Base-by-base conservation (phyloP, 1,139 yeast species). In the Saccharomyces hybrid region DNA sequence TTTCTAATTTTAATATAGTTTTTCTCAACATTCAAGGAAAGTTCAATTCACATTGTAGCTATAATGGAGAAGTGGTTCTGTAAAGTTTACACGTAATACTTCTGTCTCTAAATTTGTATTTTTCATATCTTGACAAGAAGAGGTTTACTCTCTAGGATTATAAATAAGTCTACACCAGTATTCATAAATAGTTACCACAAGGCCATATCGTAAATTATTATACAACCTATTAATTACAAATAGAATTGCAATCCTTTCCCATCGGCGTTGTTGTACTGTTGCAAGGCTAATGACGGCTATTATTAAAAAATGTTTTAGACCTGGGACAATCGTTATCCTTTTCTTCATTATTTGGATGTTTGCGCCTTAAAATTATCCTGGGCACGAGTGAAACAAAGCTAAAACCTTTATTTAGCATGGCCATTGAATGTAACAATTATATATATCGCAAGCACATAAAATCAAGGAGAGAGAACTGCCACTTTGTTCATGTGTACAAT, bases 1-100 rank as follows among this genome's bases (percentile, higher is more conserved):
- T 29, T 67, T 67, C 57, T 67, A 54, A 59, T 20, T 16, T 34
- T 38, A 16, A 16, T 38, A 25, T 38, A 38, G 20, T 20, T 16
- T 20, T 38, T 11, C 25, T 38, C 7, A 38, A 11, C 44, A 20
- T 5, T 8, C 11, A 9, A 20, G 11, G 13, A 38, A 20, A 11
- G 44, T 38, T 38, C 44, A 38, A 5, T 38, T 20, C n/a, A 20
- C 25, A 38, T 38, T 38, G 25, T 11, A 38, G 44, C 20, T 11
- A 38, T 20, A 38, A 38, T 16, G 6, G n/a, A 23, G 20, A 11
- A 38, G 5, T 20, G 13, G 25, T 29, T 29, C n/a, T 38, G 44
- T 38, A 20, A 8, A 20, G n/a, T 38, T 16, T 38, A 16, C 25
- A 16, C 23, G 7, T 38, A 38, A 38, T 16, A 29, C 13, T 20